A percentile compares a stretch with the other conserved stretches of the same genome.
These are phyloP conservation scores for Cochlearia excelsa DNA, from an alignment of 345 rosid genomes.

Conservation along the genomic window DNA sequence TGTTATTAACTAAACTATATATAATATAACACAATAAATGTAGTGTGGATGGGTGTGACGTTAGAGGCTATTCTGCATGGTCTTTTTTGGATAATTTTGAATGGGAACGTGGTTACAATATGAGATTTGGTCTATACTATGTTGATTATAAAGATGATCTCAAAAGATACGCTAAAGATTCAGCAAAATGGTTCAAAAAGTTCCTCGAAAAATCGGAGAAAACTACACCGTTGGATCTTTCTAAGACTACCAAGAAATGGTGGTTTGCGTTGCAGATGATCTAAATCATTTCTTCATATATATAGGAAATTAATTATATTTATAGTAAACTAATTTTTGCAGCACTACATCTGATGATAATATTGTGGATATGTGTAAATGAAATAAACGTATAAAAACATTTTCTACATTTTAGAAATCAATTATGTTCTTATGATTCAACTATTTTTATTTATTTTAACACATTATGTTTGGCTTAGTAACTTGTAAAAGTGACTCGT, in stretches of 20 bases:
- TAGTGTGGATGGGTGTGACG: constrained; percentile 44
- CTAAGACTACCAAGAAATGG: constrained; percentile 16
- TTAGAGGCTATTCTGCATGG: constrained; percentile 56
- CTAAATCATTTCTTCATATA: neutral
- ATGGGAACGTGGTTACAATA: constrained; percentile 42
- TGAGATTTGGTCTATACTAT: constrained; percentile 56
- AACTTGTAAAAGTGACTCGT: too few species aligned
- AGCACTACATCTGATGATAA: too few species aligned
- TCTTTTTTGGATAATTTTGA: constrained; percentile 57
- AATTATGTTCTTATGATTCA: too few species aligned
- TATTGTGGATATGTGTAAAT: too few species aligned
- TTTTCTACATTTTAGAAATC: too few species aligned
- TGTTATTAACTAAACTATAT: too few species aligned
- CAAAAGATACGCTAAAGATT: constrained; percentile 44
- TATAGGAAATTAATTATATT: too few species aligned
- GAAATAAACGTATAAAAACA: too few species aligned
- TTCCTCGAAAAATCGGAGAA: constrained; percentile 31
- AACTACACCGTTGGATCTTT: neutral
- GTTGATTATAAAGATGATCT: constrained; percentile 39
- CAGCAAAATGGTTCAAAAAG: constrained; percentile 44
- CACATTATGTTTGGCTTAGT: too few species aligned
- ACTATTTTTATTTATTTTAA: too few species aligned
- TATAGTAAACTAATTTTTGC: too few species aligned
- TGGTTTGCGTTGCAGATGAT: constrained; percentile 9
- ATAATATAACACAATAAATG: neutral